Percentiles rank a stretch among this genome's conserved stretches.
phyloP scores from a whole-genome alignment of 2,329 filamentous ascomycete genomes.

The Colletotrichum limetticola region DNA sequence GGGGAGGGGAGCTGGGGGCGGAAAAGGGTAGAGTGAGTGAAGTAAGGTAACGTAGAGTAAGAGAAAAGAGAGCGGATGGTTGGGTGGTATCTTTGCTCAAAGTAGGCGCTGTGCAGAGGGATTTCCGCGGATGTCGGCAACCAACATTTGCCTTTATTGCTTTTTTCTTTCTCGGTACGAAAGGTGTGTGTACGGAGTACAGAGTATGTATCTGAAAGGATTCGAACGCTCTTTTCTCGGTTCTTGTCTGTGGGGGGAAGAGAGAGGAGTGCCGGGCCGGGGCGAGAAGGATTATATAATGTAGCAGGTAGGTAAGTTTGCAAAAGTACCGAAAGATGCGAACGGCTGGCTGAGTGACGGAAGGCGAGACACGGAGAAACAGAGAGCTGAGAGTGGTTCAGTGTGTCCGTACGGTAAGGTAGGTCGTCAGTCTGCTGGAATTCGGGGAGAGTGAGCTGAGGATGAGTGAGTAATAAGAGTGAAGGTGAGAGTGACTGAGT shows the following conservation, averaged over 20 bases:
- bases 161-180: background rate
- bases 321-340: background rate
- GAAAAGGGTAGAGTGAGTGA: background rate
- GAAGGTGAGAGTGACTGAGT: background rate
- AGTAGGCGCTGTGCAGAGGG: slow-evolving; percentile 21
- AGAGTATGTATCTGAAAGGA: background rate
- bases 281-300: background rate
- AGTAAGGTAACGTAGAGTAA: background rate
- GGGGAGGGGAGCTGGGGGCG: background rate
- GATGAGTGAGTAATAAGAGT: background rate
- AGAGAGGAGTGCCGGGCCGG: background rate
- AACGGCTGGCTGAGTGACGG: background rate
- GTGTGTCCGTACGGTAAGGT: no score
- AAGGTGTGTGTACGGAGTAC: background rate
- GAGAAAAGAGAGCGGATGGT: background rate
- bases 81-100: slow-evolving; percentile 29
- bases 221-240: background rate
- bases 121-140: slow-evolving; percentile 19
- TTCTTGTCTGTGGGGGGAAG: background rate
- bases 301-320: no score
- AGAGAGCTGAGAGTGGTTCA: background rate
- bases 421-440: background rate
- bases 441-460: background rate
- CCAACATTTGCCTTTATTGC: slow-evolving; percentile 19
- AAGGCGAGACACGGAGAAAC: background rate